Evolutionary conservation across 2,329 filamentous ascomycete genomes (phyloP).

Genomic region (Zymoseptoria tritici): DNA sequence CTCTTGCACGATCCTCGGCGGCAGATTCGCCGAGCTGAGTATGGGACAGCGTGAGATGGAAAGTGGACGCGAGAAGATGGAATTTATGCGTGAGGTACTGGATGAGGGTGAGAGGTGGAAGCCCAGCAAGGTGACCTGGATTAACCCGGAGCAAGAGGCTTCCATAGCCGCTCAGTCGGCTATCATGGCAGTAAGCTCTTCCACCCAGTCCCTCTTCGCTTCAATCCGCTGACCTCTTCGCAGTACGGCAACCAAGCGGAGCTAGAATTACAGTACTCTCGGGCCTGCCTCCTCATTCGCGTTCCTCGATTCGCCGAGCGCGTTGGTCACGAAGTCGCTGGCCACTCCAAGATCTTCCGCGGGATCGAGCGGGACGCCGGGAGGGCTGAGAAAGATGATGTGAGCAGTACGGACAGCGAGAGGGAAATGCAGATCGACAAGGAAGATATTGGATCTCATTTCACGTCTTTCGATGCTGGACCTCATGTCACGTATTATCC

Average conservation of each 20-base stretch:
- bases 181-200: neutral
- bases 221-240: neutral
- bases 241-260: conserved; percentile 1
- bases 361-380: no score
- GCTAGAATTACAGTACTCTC: neutral
- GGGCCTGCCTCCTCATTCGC: conserved; percentile 2
- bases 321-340: no score
- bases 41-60: neutral
- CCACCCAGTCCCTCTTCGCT: neutral
- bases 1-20: neutral
- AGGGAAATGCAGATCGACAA: no score
- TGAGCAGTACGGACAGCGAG: no score
- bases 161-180: neutral
- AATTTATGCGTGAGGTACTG: neutral
- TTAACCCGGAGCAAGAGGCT: neutral
- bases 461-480: no score
- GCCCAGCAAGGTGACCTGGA: neutral
- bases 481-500: no score
- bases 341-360: no score
- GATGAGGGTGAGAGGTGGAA: neutral
- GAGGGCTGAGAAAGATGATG: no score
- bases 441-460: no score
- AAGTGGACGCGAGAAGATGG: neutral
- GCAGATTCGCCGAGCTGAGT: neutral
- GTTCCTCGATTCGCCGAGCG: neutral